Base-by-base conservation (phyloP, 345 rosid species). In the Camelina laxa region DNA sequence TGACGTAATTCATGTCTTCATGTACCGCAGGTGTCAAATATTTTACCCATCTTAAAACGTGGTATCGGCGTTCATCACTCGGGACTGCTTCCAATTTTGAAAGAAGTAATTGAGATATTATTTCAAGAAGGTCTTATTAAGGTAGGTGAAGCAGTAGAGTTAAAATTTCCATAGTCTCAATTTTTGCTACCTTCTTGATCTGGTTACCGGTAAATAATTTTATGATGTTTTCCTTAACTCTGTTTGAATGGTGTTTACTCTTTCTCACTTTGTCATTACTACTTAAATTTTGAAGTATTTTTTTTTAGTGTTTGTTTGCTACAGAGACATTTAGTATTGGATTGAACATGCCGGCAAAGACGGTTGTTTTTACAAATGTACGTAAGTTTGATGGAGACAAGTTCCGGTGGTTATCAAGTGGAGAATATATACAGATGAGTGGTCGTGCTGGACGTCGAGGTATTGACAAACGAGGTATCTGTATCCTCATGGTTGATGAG, bases 391-490 rank as follows among this genome's bases (percentile, higher is more conserved):
- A 95, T 74, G 99, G 98, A 41, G 96, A 92, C 83, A 95, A 95
- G 84, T 95, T 95, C 79, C 86, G 98, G 81, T 95, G 98, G 99
- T 81, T 95, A 83, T 84, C 99, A 35, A 89, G 99, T 81, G 99
- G 98, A 75, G 98, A 92, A 78, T 95, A 95, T 79, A 89, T 92
- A 71, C 99, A 95, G 67, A 95, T 95, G 97, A 95, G 99, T 77
- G 99, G 99, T 24, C 93, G 99, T 72, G 99, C 99, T 64, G 99
- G 99, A 80, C 97, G 98, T 81, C 92, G 98, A 83, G 99, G 99
- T 67, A 90, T 95, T 81, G 99, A 95, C 83, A 90, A 84, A 16
- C 90, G 96, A 45, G 98, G 99, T 74, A 74, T 95, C 73, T 95
- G 99, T 76, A 89, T 95, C 78, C 96, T 95, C 60, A 92, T 95